Conservation (phyloP, 495 filamentous ascomycete genomes). For the Lasiosphaeris hirsuta region DNA sequence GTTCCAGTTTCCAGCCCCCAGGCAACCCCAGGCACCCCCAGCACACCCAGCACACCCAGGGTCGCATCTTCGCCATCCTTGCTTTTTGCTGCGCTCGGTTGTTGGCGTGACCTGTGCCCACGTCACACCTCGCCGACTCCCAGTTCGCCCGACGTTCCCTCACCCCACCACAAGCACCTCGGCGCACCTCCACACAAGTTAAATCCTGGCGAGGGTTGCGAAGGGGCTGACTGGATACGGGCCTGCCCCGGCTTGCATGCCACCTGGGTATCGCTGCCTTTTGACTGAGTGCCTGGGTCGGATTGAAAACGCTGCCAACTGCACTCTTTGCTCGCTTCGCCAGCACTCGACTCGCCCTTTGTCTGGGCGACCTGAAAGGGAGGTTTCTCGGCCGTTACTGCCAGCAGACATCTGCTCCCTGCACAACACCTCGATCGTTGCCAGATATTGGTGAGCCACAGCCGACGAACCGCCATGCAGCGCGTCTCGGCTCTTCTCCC, state of each 20-base stretch:
- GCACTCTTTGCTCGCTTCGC: background rate
- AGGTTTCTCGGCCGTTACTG: background rate
- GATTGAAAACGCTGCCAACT: constrained; percentile 6
- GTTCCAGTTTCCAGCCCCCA: background rate
- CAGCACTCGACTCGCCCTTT: constrained; percentile 2
- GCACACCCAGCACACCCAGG: background rate
- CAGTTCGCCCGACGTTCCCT: background rate
- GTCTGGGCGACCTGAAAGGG: background rate
- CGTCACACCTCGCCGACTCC: constrained; percentile 9
- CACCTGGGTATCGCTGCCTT: background rate
- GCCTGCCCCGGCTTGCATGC: constrained; percentile 4
- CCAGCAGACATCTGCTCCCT: background rate
- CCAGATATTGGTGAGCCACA: constrained; percentile 5
- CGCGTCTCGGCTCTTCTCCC: constrained; percentile 51
- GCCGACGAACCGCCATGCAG: constrained; percentile 39
- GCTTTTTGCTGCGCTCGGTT: constrained; percentile 19
- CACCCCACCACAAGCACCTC: background rate
- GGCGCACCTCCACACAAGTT: background rate
- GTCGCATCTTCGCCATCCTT: background rate
- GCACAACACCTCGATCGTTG: background rate
- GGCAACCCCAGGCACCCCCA: background rate
- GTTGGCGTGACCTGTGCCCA: constrained; percentile 17
- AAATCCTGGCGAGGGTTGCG: background rate
- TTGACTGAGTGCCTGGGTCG: background rate
- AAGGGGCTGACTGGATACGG: constrained; percentile 5